phyloP scores from a whole-genome alignment of 2,329 filamentous ascomycete species.

The Arthrinium phaeospermum region DNA sequence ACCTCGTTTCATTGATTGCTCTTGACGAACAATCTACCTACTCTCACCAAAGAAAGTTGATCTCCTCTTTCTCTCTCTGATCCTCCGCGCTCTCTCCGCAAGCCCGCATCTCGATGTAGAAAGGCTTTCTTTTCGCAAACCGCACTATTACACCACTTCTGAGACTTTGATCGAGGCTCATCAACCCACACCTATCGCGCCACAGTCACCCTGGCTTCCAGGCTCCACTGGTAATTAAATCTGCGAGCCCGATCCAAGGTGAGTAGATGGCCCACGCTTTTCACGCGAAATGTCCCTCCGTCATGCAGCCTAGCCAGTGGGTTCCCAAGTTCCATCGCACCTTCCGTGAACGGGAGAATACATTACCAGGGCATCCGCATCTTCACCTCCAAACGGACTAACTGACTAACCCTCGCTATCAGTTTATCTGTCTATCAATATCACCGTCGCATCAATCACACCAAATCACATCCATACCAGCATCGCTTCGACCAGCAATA shows the following conservation, averaged over 20 bases:
- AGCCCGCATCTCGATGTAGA: constrained; percentile 15
- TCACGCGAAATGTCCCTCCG: constrained; percentile 25
- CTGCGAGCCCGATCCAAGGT: constrained; percentile 30
- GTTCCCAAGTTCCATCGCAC: constrained; percentile 22
- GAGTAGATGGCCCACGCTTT: constrained; percentile 26
- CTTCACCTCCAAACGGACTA: constrained; percentile 15
- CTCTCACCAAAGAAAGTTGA: not conserved
- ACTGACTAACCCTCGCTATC: constrained; percentile 20
- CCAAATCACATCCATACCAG: not conserved
- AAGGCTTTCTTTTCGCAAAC: constrained; percentile 17
- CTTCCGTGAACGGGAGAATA: constrained; percentile 21
- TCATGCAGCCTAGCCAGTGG: constrained; percentile 23
- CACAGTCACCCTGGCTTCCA: constrained; percentile 38
- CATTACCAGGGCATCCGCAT: constrained; percentile 26
- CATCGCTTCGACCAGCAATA: constrained; percentile 8
- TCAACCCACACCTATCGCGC: constrained; percentile 27
- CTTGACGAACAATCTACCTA: not conserved
- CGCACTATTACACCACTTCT: constrained; percentile 17
- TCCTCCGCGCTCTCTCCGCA: not conserved
- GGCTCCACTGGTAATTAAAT: constrained; percentile 42
- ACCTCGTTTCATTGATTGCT: not conserved
- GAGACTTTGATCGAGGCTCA: constrained; percentile 21
- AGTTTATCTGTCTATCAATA: constrained; percentile 3
- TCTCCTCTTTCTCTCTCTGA: not conserved
- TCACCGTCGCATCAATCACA: constrained; percentile 11